Evolutionary conservation across 2,329 filamentous ascomycete species (phyloP).

Genomic region (Colletotrichum tropicicola): DNA sequence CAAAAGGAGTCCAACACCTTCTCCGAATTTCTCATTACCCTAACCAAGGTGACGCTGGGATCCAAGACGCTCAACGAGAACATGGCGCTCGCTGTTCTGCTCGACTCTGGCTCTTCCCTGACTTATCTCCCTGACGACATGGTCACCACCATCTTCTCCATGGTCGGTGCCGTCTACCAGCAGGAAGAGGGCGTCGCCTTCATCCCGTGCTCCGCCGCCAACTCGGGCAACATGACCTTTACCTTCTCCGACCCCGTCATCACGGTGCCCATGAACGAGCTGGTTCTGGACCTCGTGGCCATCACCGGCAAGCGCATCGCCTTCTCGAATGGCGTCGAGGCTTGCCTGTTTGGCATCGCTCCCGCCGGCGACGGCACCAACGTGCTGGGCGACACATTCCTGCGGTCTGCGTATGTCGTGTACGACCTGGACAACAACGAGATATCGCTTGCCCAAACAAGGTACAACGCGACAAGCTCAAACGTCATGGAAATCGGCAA

Average conservation of each 20-base stretch:
- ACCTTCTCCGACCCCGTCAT: conserved; percentile 64
- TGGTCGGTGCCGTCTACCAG: conserved; percentile 68
- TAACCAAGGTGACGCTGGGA: conserved; percentile 66
- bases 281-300: conserved; percentile 63
- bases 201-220: conserved; percentile 65
- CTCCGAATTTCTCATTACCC: conserved; percentile 73
- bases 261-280: conserved; percentile 64
- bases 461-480: conserved; percentile 62
- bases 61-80: conserved; percentile 51
- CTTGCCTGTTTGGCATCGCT: conserved; percentile 75
- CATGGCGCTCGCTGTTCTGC: conserved; percentile 68
- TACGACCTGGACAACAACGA: conserved; percentile 78
- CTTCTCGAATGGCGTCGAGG: conserved; percentile 61
- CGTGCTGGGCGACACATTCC: conserved; percentile 78
- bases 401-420: conserved; percentile 79
- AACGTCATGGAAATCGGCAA: conserved; percentile 64
- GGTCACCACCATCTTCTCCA: conserved; percentile 62
- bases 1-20: conserved; percentile 61
- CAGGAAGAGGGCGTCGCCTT: conserved; percentile 62
- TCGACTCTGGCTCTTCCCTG: conserved; percentile 76
- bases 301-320: conserved; percentile 55
- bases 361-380: conserved; percentile 64
- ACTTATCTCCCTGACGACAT: conserved; percentile 71
- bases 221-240: conserved; percentile 56
- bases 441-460: conserved; percentile 75